Evolutionary conservation across 495 filamentous ascomycete species (phyloP).

Genomic region (Trichocladium antarcticum): DNA sequence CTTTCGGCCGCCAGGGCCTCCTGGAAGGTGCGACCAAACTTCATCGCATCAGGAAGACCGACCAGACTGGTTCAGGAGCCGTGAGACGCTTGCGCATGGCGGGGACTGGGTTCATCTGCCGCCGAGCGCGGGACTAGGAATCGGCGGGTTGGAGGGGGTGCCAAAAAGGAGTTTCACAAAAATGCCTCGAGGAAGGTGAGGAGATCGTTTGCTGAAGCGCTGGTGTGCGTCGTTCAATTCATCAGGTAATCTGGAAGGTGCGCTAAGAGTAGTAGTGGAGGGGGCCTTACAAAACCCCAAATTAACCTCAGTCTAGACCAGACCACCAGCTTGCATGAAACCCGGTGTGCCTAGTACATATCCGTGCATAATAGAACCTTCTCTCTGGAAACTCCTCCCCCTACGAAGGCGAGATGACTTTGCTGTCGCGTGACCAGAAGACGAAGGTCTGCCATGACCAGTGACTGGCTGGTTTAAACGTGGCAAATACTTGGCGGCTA

Average conservation of each 20-base stretch:
- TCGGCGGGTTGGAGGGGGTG: neutral
- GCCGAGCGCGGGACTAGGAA: neutral
- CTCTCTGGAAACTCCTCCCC: no score
- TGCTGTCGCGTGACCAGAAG: no score
- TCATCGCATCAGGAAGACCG: constrained; percentile 41
- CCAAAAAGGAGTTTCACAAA: neutral
- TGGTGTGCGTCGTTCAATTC: neutral
- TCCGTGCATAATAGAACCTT: no score
- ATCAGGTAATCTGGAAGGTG: neutral
- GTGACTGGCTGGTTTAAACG: no score
- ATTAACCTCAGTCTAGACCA: no score
- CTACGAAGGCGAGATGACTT: no score
- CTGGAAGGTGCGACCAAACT: constrained; percentile 61
- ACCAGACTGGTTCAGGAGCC: constrained; percentile 12
- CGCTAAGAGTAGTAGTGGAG: neutral
- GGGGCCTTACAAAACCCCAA: no score
- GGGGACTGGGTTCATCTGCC: constrained; percentile 7
- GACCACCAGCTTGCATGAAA: no score
- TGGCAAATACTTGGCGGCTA: no score
- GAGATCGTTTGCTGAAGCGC: neutral
- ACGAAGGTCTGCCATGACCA: no score
- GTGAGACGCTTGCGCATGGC: constrained; percentile 19
- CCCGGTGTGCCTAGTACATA: no score
- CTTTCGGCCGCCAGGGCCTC: constrained; percentile 45
- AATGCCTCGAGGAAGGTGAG: neutral